These are phyloP conservation scores for Colletotrichum nymphaeae DNA, from an alignment of 2,329 filamentous ascomycete genomes.

Conservation along the genomic window DNA sequence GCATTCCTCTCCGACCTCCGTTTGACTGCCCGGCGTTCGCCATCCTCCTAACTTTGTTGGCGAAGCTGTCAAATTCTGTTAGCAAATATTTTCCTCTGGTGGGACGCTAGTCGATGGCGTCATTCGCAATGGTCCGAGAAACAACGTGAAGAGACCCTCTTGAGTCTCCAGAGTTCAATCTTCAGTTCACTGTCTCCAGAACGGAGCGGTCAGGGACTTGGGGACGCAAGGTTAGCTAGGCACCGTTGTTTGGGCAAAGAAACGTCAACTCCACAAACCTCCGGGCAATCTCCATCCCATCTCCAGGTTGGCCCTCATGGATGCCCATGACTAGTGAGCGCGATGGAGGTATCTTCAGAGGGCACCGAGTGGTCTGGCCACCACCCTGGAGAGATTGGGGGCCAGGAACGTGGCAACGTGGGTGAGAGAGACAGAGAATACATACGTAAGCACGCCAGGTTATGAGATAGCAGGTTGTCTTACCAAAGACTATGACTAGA, in stretches of 20 bases:
- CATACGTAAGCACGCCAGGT: not conserved
- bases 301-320: conserved; percentile 14
- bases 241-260: not conserved
- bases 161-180: not conserved
- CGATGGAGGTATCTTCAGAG: not conserved
- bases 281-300: conserved; percentile 30
- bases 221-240: not conserved
- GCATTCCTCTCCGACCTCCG: not conserved
- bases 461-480: not conserved
- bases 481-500: not conserved
- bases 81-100: not conserved
- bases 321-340: conserved; percentile 2
- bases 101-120: not conserved
- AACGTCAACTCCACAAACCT: conserved; percentile 2
- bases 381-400: not conserved
- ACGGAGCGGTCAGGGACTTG: not conserved
- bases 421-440: not conserved
- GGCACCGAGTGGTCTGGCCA: not conserved
- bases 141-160: not conserved
- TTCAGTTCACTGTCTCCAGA: not conserved
- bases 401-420: not conserved
- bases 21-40: not conserved
- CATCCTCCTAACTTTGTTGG: not conserved
- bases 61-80: not conserved
- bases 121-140: not conserved